Evolutionary conservation across 1,284 basidiomycete genomes (phyloP).

Genomic region (Tylopilus sp.): DNA sequence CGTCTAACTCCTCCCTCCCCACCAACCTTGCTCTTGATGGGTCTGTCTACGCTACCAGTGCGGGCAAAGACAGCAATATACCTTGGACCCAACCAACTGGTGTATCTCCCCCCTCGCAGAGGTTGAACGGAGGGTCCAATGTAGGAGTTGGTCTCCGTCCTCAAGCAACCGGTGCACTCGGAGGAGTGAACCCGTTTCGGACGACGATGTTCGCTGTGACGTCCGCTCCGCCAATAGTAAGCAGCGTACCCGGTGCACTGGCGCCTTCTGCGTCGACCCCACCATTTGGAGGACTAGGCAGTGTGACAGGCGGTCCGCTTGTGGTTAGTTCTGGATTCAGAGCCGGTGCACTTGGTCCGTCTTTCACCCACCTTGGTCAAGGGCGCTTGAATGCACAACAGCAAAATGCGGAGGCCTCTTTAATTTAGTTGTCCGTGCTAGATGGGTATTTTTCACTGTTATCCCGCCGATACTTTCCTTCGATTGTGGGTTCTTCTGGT

Average conservation of each 20-base stretch:
- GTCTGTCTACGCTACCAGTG: conserved; percentile 10
- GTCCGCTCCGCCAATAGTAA: conserved; percentile 9
- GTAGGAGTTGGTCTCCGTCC: conserved; percentile 65
- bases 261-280: conserved; percentile 25
- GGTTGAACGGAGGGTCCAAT: conserved; percentile 34
- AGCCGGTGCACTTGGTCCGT: conserved; percentile 10
- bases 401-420: conserved; percentile 35
- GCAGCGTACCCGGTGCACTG: conserved; percentile 8
- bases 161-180: conserved; percentile 61
- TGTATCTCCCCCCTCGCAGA: conserved; percentile 26
- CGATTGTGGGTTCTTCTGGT: conserved; percentile 4
- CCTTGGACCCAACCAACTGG: conserved; percentile 24
- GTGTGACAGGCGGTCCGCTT: conserved; percentile 8
- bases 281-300: conserved; percentile 21
- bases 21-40: conserved; percentile 11
- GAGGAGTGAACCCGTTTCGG: conserved; percentile 72
- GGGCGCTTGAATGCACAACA: conserved; percentile 31
- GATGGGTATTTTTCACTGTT: background rate
- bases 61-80: conserved; percentile 33
- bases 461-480: background rate
- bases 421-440: conserved; percentile 34
- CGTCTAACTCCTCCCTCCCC: conserved; percentile 19
- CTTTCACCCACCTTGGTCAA: conserved; percentile 18
- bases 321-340: conserved; percentile 16
- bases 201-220: conserved; percentile 49